Evolutionary conservation across 257 asterid genomes (phyloP).

Genomic region (Nicotiana attenuata): DNA sequence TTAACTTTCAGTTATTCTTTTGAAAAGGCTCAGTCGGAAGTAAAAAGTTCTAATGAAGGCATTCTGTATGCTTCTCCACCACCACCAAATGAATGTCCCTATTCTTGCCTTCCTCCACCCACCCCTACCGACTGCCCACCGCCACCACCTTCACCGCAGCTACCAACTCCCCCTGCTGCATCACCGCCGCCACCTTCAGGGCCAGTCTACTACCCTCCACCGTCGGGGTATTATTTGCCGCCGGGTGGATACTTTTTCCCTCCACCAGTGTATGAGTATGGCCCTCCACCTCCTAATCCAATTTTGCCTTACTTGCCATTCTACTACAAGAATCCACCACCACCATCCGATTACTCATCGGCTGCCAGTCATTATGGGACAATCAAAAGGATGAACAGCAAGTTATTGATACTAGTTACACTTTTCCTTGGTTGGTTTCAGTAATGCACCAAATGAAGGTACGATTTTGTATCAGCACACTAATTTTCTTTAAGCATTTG

Average conservation of each 20-base stretch:
- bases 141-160: slow-evolving; percentile 10
- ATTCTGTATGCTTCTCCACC: slow-evolving; percentile 22
- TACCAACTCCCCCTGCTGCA: slow-evolving; percentile 2
- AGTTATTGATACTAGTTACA: background rate
- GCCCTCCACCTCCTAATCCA: slow-evolving; percentile 48
- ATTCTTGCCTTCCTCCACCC: slow-evolving; percentile 34
- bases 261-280: slow-evolving; percentile 27
- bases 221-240: slow-evolving; percentile 20
- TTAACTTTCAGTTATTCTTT: background rate
- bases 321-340: slow-evolving; percentile 35
- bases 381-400: background rate
- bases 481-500: background rate
- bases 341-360: slow-evolving; percentile 10
- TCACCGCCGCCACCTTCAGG: slow-evolving; percentile 24
- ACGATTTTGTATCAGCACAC: background rate
- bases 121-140: slow-evolving; percentile 26
- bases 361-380: background rate
- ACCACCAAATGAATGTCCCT: slow-evolving; percentile 26
- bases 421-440: background rate
- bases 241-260: slow-evolving; percentile 22
- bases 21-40: slow-evolving; percentile 4
- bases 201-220: slow-evolving; percentile 10
- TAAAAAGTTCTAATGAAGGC: background rate
- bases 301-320: slow-evolving; percentile 41
- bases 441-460: background rate